These are phyloP conservation scores for Zygoascus biomembranicola DNA, from an alignment of 805 yeast genomes.

Conservation along the genomic window DNA sequence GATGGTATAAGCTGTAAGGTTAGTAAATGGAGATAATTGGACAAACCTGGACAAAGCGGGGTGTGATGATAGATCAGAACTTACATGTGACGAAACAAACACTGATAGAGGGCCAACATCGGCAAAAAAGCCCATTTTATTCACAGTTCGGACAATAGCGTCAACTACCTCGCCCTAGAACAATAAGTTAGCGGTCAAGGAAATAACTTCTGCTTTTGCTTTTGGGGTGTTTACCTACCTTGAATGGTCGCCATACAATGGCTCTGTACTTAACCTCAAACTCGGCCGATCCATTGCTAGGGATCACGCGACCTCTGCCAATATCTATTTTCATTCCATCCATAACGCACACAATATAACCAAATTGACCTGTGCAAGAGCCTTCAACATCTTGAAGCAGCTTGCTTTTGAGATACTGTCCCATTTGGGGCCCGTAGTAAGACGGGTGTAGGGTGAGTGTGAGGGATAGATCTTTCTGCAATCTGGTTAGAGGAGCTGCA, in stretches of 20 bases:
- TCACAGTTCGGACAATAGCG: slow-evolving; percentile 86
- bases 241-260: slow-evolving; percentile 96
- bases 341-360: slow-evolving; percentile 91
- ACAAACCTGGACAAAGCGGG: not conserved
- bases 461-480: slow-evolving; percentile 75
- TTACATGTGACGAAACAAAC: slow-evolving; percentile 78
- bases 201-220: not conserved
- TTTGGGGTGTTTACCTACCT: slow-evolving; percentile 31
- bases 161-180: slow-evolving; percentile 86
- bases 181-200: not conserved
- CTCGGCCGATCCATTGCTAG: slow-evolving; percentile 90
- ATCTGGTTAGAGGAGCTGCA: slow-evolving; percentile 1
- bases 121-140: slow-evolving; percentile 95
- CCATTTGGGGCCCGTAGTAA: slow-evolving; percentile 96
- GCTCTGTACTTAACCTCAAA: slow-evolving; percentile 95
- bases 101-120: slow-evolving; percentile 96
- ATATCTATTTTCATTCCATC: slow-evolving; percentile 93
- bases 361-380: slow-evolving; percentile 97
- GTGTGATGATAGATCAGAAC: slow-evolving; percentile 4
- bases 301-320: slow-evolving; percentile 86
- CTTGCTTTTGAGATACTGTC: slow-evolving; percentile 81
- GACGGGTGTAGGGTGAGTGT: slow-evolving; percentile 94
- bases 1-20: slow-evolving; percentile 60
- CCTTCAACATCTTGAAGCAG: slow-evolving; percentile 95
- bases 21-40: not conserved